Evolutionary conservation across 169 alveolate species (phyloP), one percentile per base, ranked within the genome.

Genomic region (Babesia ovis): DNA sequence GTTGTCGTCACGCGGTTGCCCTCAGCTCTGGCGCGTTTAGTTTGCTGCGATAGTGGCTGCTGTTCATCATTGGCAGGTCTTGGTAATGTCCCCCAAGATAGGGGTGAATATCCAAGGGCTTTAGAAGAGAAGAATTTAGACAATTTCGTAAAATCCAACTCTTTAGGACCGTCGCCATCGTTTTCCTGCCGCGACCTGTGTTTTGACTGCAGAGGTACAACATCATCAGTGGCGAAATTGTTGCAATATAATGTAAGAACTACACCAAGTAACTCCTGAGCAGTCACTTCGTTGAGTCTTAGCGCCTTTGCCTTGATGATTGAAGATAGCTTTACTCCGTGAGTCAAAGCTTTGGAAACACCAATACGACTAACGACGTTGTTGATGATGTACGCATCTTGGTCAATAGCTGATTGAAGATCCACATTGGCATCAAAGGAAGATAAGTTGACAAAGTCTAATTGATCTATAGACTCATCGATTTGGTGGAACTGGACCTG

Each of bases 61-160:
- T 22, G 29, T 20, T 22, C 55, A n/a, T n/a, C n/a, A 35, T 18
- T 29, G 14, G 56, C 83, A 11, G 62, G 46, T 16, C 23, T 66
- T 37, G 84, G 89, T 42, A 81, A 75, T 22, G 54, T 81, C 37
- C 66, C 80, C 89, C 89, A 81, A 9, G 79, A 35, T 34, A 81
- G 66, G 31, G 84, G 64, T 12, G 80, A 59, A 57, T 57, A 70
- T 12, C 72, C 6, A 34, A 81, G 48, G 22, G 42, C 77, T 54
- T 53, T 61, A 4, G 84, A 60, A 60, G 76, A 67, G 73, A 81
- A 81, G 68, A 60, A 59, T 39, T 72, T 72, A 20, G 84, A 71
- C 27, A 81, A 41, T 35, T 31, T 50, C 9, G 42, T 69, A 57
- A 81, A 81, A 58, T 81, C 89, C 20, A 81, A 61, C 27, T 48